Evolutionary conservation across 2,329 filamentous ascomycete genomes (phyloP).

Genomic region (Dactylellina leptospora): DNA sequence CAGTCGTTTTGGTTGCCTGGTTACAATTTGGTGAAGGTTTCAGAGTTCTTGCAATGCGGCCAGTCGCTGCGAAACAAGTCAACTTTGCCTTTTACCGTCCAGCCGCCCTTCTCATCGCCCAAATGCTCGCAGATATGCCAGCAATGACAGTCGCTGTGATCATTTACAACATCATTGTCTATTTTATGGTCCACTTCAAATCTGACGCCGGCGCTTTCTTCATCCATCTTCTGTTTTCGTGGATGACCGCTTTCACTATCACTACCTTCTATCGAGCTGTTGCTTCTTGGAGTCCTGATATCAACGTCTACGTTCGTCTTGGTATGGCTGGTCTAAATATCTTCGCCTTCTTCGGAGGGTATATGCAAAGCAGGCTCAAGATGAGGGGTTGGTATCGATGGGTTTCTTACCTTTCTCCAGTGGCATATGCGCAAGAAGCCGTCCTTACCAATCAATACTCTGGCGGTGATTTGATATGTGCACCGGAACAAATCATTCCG

Average conservation of each 20-base stretch:
- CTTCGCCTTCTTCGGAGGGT: constrained; percentile 72
- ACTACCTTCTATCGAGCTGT: constrained; percentile 74
- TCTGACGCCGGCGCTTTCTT: constrained; percentile 71
- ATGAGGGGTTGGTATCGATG: constrained; percentile 65
- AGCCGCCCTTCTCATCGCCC: constrained; percentile 70
- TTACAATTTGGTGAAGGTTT: constrained; percentile 80
- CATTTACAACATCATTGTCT: constrained; percentile 71
- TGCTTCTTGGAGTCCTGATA: constrained; percentile 70
- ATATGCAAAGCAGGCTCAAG: constrained; percentile 72
- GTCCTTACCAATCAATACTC: constrained; percentile 74
- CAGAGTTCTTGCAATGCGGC: constrained; percentile 74
- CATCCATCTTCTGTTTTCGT: constrained; percentile 40
- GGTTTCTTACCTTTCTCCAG: constrained; percentile 67
- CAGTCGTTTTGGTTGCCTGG: constrained; percentile 73
- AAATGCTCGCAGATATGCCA: constrained; percentile 71
- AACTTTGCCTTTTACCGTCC: constrained; percentile 76
- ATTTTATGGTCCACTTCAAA: constrained; percentile 71
- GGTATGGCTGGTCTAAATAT: constrained; percentile 71
- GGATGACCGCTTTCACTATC: constrained; percentile 70
- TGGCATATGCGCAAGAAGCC: constrained; percentile 72
- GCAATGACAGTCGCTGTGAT: constrained; percentile 69
- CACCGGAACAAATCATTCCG: constrained; percentile 69
- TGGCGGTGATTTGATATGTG: constrained; percentile 68
- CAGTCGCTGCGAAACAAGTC: constrained; percentile 73
- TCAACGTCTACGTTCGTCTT: constrained; percentile 73